Percentiles rank a stretch among this genome's conserved stretches.
Conservation (phyloP, 495 filamentous ascomycete species). For the Schizothecium vesticola region DNA sequence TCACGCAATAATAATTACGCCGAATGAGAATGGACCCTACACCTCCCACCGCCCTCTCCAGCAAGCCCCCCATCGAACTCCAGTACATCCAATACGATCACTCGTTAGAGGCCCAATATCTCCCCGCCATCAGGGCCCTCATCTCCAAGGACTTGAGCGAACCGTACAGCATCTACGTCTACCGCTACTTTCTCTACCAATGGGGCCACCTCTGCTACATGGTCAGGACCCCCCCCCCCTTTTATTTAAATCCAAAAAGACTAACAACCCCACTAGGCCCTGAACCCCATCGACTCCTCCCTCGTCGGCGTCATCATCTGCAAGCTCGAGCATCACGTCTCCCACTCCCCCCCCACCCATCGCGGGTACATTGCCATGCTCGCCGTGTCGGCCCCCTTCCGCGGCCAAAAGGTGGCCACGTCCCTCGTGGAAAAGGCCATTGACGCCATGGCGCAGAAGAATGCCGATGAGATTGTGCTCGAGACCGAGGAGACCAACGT, state of each 20-base stretch:
- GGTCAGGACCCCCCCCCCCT: conserved; percentile 38
- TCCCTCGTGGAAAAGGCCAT: conserved; percentile 84
- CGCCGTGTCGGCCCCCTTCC: conserved; percentile 70
- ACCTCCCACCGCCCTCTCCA: conserved; percentile 12
- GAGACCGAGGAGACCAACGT: conserved; percentile 96
- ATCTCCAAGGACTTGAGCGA: conserved; percentile 98
- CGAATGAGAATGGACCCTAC: neutral
- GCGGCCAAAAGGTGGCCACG: conserved; percentile 87
- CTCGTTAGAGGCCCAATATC: conserved; percentile 69
- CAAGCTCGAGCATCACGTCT: conserved; percentile 84
- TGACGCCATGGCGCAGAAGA: conserved; percentile 75
- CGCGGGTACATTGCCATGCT: conserved; percentile 99
- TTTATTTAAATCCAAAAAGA: neutral
- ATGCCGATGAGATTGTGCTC: conserved; percentile 91
- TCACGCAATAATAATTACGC: neutral
- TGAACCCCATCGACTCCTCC: conserved; percentile 49
- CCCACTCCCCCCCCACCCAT: conserved; percentile 62
- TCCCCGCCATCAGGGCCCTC: conserved; percentile 81
- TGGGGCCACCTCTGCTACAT: conserved; percentile 97
- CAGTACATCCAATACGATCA: conserved; percentile 81
- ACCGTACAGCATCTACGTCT: conserved; percentile 99
- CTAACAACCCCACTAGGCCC: conserved; percentile 47
- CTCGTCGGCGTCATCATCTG: conserved; percentile 88
- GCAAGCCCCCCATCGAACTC: conserved; percentile 49
- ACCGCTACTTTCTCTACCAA: conserved; percentile 97